Evolutionary conservation across 1,139 yeast species (phyloP).

Genomic region (Geotrichum cucujoidarum): DNA sequence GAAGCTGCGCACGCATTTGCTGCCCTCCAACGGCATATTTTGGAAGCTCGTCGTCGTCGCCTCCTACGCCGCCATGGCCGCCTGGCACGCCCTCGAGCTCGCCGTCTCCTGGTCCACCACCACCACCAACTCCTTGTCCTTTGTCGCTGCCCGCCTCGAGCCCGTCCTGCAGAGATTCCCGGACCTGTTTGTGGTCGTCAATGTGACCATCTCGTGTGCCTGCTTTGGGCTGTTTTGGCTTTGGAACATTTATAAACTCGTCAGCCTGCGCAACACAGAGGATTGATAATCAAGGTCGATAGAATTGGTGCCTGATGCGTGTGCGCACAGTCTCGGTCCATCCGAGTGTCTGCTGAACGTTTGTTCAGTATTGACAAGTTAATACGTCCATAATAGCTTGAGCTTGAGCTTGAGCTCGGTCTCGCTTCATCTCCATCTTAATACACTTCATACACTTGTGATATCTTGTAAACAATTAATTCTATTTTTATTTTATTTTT

Average conservation of each 20-base stretch:
- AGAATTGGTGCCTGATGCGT: too few relatives aligned
- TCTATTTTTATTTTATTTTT: too few relatives aligned
- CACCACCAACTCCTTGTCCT: neutral
- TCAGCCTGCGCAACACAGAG: slow-evolving; percentile 13
- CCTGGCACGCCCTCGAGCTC: slow-evolving; percentile 52
- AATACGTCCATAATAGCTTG: too few relatives aligned
- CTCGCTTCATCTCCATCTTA: too few relatives aligned
- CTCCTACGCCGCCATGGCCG: slow-evolving; percentile 54
- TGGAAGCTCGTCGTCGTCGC: slow-evolving; percentile 54
- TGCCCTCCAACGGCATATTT: slow-evolving; percentile 37
- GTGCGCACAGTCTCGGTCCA: too few relatives aligned
- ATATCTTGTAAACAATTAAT: too few relatives aligned
- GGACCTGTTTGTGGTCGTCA: slow-evolving; percentile 79
- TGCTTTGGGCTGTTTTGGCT: slow-evolving; percentile 74
- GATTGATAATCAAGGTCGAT: too few relatives aligned
- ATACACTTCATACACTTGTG: too few relatives aligned
- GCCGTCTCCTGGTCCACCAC: neutral
- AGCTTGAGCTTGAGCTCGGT: too few relatives aligned
- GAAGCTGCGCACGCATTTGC: slow-evolving; percentile 8
- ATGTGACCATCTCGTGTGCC: slow-evolving; percentile 66
- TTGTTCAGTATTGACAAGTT: too few relatives aligned
- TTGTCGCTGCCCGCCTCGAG: neutral
- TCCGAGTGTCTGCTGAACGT: too few relatives aligned
- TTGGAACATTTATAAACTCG: slow-evolving; percentile 61
- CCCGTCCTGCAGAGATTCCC: slow-evolving; percentile 48